phyloP scores from a whole-genome alignment of 2,329 filamentous ascomycete genomes.

The Arachnomyces sp. region DNA sequence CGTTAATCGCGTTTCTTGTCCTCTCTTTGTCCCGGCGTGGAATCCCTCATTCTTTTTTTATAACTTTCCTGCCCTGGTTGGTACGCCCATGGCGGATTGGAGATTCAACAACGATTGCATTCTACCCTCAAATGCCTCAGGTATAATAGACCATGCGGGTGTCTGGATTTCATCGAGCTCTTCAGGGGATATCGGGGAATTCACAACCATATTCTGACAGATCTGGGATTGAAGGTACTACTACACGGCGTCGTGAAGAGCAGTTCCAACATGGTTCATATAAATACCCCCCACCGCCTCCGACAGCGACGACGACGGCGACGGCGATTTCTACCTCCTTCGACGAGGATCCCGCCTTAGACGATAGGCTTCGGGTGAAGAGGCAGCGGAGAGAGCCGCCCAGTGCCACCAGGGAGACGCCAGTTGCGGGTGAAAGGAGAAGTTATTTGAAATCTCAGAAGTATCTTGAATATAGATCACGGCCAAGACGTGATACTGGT shows the following conservation, averaged over 20 bases:
- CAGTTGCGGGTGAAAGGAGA: constrained; percentile 11
- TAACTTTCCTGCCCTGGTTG: constrained; percentile 25
- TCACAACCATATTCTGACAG: constrained; percentile 33
- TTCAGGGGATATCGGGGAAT: constrained; percentile 37
- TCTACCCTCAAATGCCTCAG: constrained; percentile 28
- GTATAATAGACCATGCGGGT: constrained; percentile 27
- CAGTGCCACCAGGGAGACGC: constrained; percentile 18
- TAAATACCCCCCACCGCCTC: constrained; percentile 28
- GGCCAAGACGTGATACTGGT: constrained; percentile 35
- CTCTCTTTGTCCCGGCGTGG: constrained; percentile 26
- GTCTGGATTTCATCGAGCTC: constrained; percentile 28
- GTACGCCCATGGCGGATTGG: constrained; percentile 33
- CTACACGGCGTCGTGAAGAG: constrained; percentile 21
- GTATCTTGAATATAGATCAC: constrained; percentile 36
- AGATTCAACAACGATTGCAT: constrained; percentile 34
- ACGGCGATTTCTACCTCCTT: constrained; percentile 18
- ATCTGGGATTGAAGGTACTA: constrained; percentile 20
- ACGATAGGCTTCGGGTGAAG: constrained; percentile 25
- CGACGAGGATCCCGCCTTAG: constrained; percentile 22
- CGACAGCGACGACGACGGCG: constrained; percentile 20
- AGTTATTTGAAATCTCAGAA: constrained; percentile 35
- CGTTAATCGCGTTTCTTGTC: constrained; percentile 2
- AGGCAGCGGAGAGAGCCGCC: constrained; percentile 30
- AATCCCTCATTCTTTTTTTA: constrained; percentile 35
- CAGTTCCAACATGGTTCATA: constrained; percentile 27